Conservation (phyloP, 495 filamentous ascomycete genomes). For the Parathielavia hyrcaniae region DNA sequence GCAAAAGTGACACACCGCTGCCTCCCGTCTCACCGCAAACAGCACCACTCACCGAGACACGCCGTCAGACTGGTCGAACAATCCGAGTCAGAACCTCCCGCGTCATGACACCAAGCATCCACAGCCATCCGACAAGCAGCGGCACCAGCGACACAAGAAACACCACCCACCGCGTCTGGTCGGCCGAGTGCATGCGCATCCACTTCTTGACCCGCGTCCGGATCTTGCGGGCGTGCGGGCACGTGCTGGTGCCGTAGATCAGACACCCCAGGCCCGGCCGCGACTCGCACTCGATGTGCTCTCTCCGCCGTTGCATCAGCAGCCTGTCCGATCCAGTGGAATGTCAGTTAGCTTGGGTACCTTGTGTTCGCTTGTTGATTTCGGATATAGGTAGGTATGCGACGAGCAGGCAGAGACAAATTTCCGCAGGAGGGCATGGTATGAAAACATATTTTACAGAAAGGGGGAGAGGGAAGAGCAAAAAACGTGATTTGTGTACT, state of each 20-base stretch:
- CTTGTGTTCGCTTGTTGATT: too few relatives aligned
- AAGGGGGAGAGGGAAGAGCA: not conserved
- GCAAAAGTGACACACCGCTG: too few relatives aligned
- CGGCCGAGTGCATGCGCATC: constrained; percentile 23
- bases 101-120: constrained; percentile 8
- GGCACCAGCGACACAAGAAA: constrained; percentile 16
- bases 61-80: not conserved
- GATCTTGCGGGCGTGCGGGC: constrained; percentile 33
- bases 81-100: not conserved
- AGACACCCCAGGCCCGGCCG: constrained; percentile 48
- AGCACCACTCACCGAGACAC: not conserved
- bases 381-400: not conserved
- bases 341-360: constrained; percentile 1
- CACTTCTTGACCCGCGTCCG: constrained; percentile 32
- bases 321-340: constrained; percentile 33
- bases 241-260: constrained; percentile 44
- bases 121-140: constrained; percentile 12
- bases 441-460: too few relatives aligned
- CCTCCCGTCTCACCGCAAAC: too few relatives aligned
- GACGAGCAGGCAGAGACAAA: not conserved
- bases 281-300: constrained; percentile 50
- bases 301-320: constrained; percentile 48
- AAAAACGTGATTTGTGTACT: not conserved
- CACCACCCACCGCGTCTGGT: constrained; percentile 12
- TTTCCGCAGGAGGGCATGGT: too few relatives aligned